Percentiles rank a stretch among this genome's conserved stretches.
phyloP scores from a whole-genome alignment of 2,329 filamentous ascomycete genomes.

The Alternaria angustiovoidea region DNA sequence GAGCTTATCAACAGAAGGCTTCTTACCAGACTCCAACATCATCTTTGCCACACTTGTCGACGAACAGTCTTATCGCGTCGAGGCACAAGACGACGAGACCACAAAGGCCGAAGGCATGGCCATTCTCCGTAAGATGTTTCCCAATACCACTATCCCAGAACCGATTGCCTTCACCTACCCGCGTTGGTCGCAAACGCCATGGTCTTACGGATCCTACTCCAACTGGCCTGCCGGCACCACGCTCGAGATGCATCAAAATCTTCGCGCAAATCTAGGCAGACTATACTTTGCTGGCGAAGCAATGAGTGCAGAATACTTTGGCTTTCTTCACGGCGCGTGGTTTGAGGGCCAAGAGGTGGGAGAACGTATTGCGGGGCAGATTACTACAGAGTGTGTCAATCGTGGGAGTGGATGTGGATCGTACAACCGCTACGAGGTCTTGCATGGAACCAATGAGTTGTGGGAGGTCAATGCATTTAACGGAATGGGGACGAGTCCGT shows the following conservation, averaged over 20 bases:
- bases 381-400: conserved; percentile 37
- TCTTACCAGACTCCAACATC: conserved; percentile 69
- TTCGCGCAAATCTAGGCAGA: conserved; percentile 68
- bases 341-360: conserved; percentile 48
- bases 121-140: conserved; percentile 70
- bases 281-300: conserved; percentile 73
- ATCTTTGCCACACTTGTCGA: conserved; percentile 71
- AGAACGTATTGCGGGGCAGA: conserved; percentile 39
- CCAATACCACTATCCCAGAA: conserved; percentile 63
- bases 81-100: conserved; percentile 65
- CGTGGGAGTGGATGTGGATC: conserved; percentile 36
- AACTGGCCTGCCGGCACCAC: conserved; percentile 73
- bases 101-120: conserved; percentile 65
- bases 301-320: conserved; percentile 69
- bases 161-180: conserved; percentile 69
- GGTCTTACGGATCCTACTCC: conserved; percentile 69
- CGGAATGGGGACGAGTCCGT: conserved; percentile 40
- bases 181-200: conserved; percentile 62
- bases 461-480: conserved; percentile 42
- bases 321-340: conserved; percentile 65
- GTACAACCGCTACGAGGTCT: conserved; percentile 37
- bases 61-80: conserved; percentile 64
- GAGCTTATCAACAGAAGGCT: conserved; percentile 65
- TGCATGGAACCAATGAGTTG: conserved; percentile 42
- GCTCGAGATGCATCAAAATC: conserved; percentile 71